These are phyloP conservation scores for Pyrrhoderma lamaoense DNA, from an alignment of 1,284 basidiomycete genomes.

Conservation along the genomic window DNA sequence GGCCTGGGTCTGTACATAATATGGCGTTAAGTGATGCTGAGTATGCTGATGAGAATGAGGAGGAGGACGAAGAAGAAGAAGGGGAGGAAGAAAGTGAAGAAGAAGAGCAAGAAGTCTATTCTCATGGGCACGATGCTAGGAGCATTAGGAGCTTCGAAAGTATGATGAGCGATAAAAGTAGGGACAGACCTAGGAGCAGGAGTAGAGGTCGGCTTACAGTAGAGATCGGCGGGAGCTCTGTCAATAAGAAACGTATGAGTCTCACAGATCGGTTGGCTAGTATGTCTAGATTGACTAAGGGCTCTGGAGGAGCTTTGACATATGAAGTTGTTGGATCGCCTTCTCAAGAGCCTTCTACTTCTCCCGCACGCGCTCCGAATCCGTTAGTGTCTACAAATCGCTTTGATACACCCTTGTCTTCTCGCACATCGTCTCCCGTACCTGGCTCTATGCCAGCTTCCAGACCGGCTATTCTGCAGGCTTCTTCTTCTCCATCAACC, in stretches of 20 bases:
- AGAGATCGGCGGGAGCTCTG: slow-evolving; percentile 24
- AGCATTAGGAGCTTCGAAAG: slow-evolving; percentile 79
- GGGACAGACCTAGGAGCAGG: slow-evolving; percentile 24
- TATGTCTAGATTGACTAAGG: slow-evolving; percentile 51
- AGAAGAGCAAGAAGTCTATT: slow-evolving; percentile 27
- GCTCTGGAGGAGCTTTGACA: slow-evolving; percentile 22
- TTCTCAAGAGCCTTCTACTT: slow-evolving; percentile 28
- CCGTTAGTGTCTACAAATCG: slow-evolving; percentile 28
- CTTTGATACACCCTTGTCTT: slow-evolving; percentile 38
- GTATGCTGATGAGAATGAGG: slow-evolving; percentile 30
- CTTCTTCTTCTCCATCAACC: slow-evolving; percentile 32
- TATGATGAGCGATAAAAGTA: slow-evolving; percentile 56
- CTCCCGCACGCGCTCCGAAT: slow-evolving; percentile 41
- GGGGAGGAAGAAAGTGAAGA: slow-evolving; percentile 54
- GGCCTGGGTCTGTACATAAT: slow-evolving; percentile 47
- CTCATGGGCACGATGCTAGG: slow-evolving; percentile 43
- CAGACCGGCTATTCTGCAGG: neutral
- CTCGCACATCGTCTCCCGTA: slow-evolving; percentile 37
- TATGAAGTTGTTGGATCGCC: neutral
- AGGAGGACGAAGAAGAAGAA: slow-evolving; percentile 38
- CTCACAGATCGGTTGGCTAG: slow-evolving; percentile 70
- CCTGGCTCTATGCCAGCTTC: slow-evolving; percentile 23
- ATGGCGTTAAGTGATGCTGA: slow-evolving; percentile 24
- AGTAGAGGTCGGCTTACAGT: neutral
- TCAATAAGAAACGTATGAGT: slow-evolving; percentile 42